Evolutionary conservation across 2,329 filamentous ascomycete species (phyloP).

Genomic region (Sclerotinia nivalis): DNA sequence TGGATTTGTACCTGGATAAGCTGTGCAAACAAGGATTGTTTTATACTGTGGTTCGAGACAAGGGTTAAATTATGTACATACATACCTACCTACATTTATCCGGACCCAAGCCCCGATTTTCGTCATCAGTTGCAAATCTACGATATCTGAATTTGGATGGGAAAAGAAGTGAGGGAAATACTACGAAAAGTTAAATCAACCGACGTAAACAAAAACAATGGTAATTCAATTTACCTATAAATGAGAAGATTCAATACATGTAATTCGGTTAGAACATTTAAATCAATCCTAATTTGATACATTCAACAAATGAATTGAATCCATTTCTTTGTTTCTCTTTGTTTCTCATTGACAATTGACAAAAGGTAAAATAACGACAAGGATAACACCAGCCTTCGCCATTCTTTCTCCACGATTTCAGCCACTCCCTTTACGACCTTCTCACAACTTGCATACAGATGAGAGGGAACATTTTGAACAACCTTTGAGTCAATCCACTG

Average conservation of each 20-base stretch:
- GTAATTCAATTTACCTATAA: not conserved
- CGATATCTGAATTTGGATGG: not conserved
- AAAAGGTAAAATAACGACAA: not conserved
- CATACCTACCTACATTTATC: not conserved
- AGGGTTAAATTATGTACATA: constrained; percentile 16
- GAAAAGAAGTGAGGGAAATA: not conserved
- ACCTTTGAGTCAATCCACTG: constrained; percentile 6
- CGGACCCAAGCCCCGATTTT: not conserved
- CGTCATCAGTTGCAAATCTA: not conserved
- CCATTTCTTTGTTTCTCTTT: not conserved
- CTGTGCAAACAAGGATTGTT: not conserved
- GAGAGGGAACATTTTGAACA: constrained; percentile 15
- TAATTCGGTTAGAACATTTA: not conserved
- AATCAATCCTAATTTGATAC: too few relatives aligned
- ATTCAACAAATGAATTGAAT: not conserved
- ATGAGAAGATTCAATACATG: not conserved
- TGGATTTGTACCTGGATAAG: not conserved
- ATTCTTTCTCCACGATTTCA: constrained; percentile 24
- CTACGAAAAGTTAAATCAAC: not conserved
- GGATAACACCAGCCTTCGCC: constrained; percentile 22
- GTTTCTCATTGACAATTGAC: not conserved
- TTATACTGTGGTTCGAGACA: constrained; percentile 4
- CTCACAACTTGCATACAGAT: not conserved
- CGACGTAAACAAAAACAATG: not conserved
- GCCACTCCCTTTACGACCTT: constrained; percentile 20